These are phyloP conservation scores for Cairneyella variabilis DNA, from an alignment of 495 filamentous ascomycete genomes.

Conservation along the genomic window DNA sequence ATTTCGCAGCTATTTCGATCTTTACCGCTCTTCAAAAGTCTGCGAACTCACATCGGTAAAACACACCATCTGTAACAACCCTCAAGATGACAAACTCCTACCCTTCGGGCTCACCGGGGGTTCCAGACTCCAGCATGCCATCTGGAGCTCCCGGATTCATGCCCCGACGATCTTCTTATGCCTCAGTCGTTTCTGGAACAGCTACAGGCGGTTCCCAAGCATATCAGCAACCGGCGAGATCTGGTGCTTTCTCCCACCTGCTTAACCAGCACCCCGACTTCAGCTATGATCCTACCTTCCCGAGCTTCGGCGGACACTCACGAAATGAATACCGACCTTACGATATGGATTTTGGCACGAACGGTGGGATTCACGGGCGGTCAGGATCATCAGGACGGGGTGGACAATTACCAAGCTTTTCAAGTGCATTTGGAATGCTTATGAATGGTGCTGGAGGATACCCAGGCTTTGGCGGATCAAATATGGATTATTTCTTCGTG, in stretches of 20 bases:
- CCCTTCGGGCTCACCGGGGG: slow-evolving; percentile 27
- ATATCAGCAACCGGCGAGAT: slow-evolving; percentile 42
- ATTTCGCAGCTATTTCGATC: background rate
- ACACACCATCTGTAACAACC: no score
- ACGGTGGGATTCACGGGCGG: slow-evolving; percentile 23
- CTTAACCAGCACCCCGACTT: slow-evolving; percentile 49
- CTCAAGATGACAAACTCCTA: slow-evolving; percentile 28
- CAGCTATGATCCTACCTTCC: slow-evolving; percentile 35
- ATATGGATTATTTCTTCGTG: slow-evolving; percentile 58
- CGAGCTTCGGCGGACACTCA: slow-evolving; percentile 31
- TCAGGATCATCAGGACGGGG: slow-evolving; percentile 37
- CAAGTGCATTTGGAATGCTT: slow-evolving; percentile 27
- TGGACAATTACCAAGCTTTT: slow-evolving; percentile 30
- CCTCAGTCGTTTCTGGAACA: slow-evolving; percentile 73
- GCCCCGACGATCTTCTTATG: slow-evolving; percentile 61
- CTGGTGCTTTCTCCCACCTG: slow-evolving; percentile 58
- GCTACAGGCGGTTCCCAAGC: slow-evolving; percentile 32
- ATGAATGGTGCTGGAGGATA: slow-evolving; percentile 20
- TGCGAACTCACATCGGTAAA: no score
- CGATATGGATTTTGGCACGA: slow-evolving; percentile 33
- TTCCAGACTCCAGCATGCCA: slow-evolving; percentile 32
- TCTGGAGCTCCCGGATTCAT: slow-evolving; percentile 31
- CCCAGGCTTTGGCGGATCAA: slow-evolving; percentile 10
- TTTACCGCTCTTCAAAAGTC: no score
- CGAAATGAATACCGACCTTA: slow-evolving; percentile 27